Base-by-base conservation (phyloP, 1,284 basidiomycete species). In the Chalciporus sp. region DNA sequence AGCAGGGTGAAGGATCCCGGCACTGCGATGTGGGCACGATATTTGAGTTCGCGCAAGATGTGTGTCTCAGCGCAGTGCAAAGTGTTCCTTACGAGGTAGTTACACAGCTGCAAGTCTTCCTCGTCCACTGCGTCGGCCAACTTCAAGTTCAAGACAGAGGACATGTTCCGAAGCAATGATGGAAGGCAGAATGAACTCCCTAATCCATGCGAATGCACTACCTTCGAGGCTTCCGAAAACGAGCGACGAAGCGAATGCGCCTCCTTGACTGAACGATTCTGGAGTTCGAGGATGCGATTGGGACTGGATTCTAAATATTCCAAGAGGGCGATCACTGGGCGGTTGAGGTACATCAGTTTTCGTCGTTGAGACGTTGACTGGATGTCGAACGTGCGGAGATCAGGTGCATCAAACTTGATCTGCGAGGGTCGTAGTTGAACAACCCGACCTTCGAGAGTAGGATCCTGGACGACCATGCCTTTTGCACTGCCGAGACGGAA, bases 41-140 rank as follows among this genome's bases (percentile, higher is more conserved):
- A 72, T 61, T 83, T 83, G 59, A 84, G 70, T 50, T 81, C 76
- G 7, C 79, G 73, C 14, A 84, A 63, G 17, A 77, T 71, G 56
- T 81, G 71, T 9, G 71, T 73, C 39, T 70, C 67, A 0, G 72
- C 67, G 42, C 67, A 72, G 27, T 64, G 59, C 43, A 77, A 42
- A 7, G 58, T n/a, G 3, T 67, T 69, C 26, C 56, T 57, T 27
- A 73, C 61, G 37, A 78, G 48, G 33, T 71, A 63, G 37, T 72
- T 70, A 23, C 66, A 61, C 54, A 71, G 60, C 14, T 9, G n/a
- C 14, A 37, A 16, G 9, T 59, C 65, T 7, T 60, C 51, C 7
- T 51, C 33, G 16, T 49, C 43, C 8, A 44, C 48, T 6, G 48
- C 40, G 7, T 51, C 54, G 9, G 55, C 52, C 12, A 71, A 52